phyloP scores from a whole-genome alignment of 1,284 basidiomycete species.

The Golubevia sp. region DNA sequence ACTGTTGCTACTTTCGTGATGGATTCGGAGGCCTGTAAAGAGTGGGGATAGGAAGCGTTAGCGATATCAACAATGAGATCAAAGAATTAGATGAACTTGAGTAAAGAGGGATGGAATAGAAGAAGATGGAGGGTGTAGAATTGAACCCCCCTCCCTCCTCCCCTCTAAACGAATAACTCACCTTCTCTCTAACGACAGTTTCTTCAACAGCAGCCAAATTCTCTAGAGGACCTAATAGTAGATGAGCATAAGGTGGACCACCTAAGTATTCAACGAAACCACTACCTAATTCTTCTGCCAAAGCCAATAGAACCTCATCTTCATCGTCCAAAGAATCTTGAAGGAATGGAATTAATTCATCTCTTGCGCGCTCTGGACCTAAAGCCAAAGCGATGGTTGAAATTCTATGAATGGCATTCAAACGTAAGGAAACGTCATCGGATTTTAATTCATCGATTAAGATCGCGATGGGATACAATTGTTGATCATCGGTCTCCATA shows the following conservation, averaged over 20 bases:
- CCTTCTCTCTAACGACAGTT: conserved; percentile 97
- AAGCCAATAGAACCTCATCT: conserved; percentile 93
- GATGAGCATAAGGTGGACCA: conserved; percentile 83
- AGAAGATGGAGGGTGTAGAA: not conserved
- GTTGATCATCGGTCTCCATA: conserved; percentile 57
- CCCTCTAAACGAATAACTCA: conserved; percentile 57
- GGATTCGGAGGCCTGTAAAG: conserved; percentile 77
- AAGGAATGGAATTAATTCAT: conserved; percentile 95
- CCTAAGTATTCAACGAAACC: conserved; percentile 89
- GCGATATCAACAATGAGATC: not conserved
- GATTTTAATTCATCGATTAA: conserved; percentile 88
- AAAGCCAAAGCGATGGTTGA: conserved; percentile 98
- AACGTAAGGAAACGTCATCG: conserved; percentile 81
- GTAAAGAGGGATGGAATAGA: not conserved
- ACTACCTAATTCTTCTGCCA: conserved; percentile 89
- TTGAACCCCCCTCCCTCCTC: not conserved
- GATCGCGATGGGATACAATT: conserved; percentile 64
- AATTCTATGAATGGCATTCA: conserved; percentile 97
- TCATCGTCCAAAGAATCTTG: conserved; percentile 99
- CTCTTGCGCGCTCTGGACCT: conserved; percentile 90
- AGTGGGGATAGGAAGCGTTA: not conserved
- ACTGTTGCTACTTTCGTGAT: conserved; percentile 87
- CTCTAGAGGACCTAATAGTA: conserved; percentile 89
- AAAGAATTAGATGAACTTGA: conserved; percentile 11
- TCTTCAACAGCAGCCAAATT: conserved; percentile 97